Evolutionary conservation across 371 early-diverging fungal species (phyloP), one percentile per base, ranked within the genome.

Genomic region (Mortierella sp.): DNA sequence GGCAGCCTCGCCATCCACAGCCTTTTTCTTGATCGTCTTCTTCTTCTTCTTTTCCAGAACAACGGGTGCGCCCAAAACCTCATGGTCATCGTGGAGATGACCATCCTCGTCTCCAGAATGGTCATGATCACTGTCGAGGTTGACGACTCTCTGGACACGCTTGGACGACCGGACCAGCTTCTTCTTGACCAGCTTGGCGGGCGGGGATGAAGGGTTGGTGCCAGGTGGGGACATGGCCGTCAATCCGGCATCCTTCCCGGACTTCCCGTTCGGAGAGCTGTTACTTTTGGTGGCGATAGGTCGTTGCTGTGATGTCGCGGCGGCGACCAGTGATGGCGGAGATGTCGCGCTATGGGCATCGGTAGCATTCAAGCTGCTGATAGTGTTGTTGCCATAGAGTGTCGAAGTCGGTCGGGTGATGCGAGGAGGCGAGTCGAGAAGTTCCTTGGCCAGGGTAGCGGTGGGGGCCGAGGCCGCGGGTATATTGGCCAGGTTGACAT

Each of bases 51-150:
- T 81, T 18, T 48, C 73, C 38, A 80, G 75, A 27, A 41, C 55
- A 0, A 70, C 81, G 72, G 80, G 84, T 3, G 84, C 44, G 14
- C 75, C 84, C 35, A 84, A 54, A 43, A 80, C 44, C 1, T 68
- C 75, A 16, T 41, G 41, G 35, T 71, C 55, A n/a, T 70, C 21
- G 49, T 70, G 29, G 21, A 46, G 60, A 38, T 38, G 74, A 10
- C 70, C 32, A n/a, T 76, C 38, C 73, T 63, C 65, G 4, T 68
- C 70, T 12, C 29, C 80, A n/a, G 76, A 76, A 1, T 83, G 78
- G 4, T 77, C 80, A 55, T 81, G 81, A 79, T 80, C 93, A 82
- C 86, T 90, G 84, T 78, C 90, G 79, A 75, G 83, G 87, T 83
- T 88, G 72, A 80, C 84, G 72, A 83, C 78, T 58, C 70, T 79